Evolutionary conservation across 345 rosid genomes (phyloP).

Genomic region (Corymbia maculata): DNA sequence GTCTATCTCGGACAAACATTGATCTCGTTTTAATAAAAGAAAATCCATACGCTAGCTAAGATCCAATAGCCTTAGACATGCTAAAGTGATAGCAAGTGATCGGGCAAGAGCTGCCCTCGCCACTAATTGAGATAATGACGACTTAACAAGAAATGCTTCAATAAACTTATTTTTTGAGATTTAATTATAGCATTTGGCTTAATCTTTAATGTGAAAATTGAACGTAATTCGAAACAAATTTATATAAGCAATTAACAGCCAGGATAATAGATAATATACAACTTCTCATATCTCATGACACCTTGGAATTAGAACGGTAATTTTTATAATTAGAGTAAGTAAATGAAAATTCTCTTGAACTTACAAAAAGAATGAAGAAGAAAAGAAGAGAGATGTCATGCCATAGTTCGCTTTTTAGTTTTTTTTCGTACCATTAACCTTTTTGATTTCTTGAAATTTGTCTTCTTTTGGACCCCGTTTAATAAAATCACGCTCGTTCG

Average conservation of each 20-base stretch:
- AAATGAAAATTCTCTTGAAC: neutral
- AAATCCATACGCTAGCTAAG: neutral
- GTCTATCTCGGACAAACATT: neutral
- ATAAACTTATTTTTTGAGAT: too few relatives aligned
- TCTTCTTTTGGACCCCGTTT: neutral
- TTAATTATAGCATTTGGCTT: neutral
- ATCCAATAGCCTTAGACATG: neutral
- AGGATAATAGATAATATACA: neutral
- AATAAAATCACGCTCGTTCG: neutral
- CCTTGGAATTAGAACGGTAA: neutral
- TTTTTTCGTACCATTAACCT: neutral
- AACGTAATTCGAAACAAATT: too few relatives aligned
- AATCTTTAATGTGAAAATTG: too few relatives aligned
- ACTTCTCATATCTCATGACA: neutral
- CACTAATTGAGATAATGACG: neutral
- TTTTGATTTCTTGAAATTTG: neutral
- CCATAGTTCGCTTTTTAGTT: neutral
- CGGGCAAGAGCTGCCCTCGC: neutral
- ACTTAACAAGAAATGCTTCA: neutral
- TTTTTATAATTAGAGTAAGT: neutral
- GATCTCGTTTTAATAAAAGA: neutral
- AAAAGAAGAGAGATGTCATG: neutral
- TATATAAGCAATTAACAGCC: neutral
- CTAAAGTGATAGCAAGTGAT: neutral
- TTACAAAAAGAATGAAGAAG: neutral